Evolutionary conservation across 140 eudicot genomes (phyloP).

Genomic region (Oenanthe javanica): DNA sequence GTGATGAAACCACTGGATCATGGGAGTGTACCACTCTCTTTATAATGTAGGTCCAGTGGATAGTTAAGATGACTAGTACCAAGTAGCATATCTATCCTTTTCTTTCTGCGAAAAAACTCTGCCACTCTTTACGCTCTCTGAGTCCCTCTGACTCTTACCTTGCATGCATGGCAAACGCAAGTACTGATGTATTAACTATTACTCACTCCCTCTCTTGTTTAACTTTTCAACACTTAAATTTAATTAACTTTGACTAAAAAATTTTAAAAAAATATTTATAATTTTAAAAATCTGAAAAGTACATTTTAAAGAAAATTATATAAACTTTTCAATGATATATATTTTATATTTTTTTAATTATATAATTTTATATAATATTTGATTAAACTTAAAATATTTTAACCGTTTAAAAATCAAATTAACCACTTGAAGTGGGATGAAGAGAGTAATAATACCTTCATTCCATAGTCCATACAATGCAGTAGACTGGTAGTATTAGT

Average conservation of each 20-base stretch:
- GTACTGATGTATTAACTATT: not conserved
- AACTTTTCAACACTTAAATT: too few species aligned
- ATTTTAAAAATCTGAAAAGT: too few species aligned
- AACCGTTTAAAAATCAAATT: too few species aligned
- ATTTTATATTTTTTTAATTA: too few species aligned
- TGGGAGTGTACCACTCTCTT: not conserved
- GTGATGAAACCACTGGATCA: not conserved
- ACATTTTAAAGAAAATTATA: too few species aligned
- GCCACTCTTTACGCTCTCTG: slow-evolving; percentile 12
- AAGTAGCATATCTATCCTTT: not conserved
- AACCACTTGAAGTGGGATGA: too few species aligned
- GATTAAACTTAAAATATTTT: too few species aligned
- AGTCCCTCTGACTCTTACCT: slow-evolving; percentile 10
- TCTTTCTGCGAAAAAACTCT: not conserved
- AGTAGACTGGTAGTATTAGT: not conserved
- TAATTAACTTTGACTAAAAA: too few species aligned
- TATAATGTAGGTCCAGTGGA: not conserved
- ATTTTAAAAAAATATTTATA: too few species aligned
- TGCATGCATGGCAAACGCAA: slow-evolving; percentile 22
- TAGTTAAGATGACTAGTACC: not conserved
- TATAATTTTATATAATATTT: too few species aligned
- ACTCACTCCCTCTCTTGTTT: too few species aligned
- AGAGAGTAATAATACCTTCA: not conserved
- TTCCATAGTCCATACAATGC: not conserved
- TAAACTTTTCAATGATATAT: too few species aligned